These are phyloP conservation scores for Penicillium goetzii DNA, from an alignment of 495 filamentous ascomycete species.

Conservation along the genomic window DNA sequence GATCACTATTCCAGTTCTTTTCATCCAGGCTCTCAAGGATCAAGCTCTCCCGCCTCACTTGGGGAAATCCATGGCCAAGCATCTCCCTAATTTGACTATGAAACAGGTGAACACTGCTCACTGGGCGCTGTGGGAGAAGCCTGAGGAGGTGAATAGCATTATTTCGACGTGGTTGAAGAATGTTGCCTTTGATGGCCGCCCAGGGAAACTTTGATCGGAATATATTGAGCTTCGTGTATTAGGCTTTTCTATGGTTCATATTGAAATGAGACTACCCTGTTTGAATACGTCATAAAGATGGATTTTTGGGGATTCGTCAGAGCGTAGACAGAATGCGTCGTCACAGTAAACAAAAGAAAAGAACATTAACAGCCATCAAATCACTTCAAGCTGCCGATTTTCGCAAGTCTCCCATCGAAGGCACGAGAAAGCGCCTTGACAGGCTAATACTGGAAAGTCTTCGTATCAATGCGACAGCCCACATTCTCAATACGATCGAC, in stretches of 20 bases:
- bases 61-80: constrained; percentile 67
- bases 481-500: constrained; percentile 68
- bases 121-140: constrained; percentile 71
- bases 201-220: constrained; percentile 28
- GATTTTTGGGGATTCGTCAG: background rate
- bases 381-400: background rate
- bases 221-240: background rate
- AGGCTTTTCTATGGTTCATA: background rate
- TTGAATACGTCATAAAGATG: background rate
- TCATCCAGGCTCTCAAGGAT: constrained; percentile 74
- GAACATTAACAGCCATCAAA: background rate
- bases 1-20: constrained; percentile 71
- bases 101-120: constrained; percentile 64
- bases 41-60: constrained; percentile 67
- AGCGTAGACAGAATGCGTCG: constrained; percentile 2
- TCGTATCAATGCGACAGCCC: constrained; percentile 65
- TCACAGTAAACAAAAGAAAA: background rate
- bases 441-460: constrained; percentile 40
- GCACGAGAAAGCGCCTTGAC: background rate
- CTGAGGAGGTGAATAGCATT: constrained; percentile 57
- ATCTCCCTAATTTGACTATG: constrained; percentile 61
- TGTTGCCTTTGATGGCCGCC: constrained; percentile 31
- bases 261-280: background rate
- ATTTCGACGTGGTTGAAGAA: constrained; percentile 54
- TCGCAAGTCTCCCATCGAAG: background rate